phyloP scores from a whole-genome alignment of 257 asterid genomes.

The Fraxinus americana region DNA sequence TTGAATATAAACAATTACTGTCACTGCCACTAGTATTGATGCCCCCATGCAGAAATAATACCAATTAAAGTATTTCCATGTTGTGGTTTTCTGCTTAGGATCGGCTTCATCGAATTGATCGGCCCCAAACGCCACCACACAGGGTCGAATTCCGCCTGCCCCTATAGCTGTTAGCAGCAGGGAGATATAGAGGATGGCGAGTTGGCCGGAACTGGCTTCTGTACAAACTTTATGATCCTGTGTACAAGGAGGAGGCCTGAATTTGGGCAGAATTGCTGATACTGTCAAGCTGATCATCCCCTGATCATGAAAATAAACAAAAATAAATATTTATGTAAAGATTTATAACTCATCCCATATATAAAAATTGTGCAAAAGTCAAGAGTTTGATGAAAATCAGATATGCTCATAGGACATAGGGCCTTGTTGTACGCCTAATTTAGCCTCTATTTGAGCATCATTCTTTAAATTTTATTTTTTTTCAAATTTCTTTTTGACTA shows the following conservation, averaged over 20 bases:
- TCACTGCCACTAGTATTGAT: slow-evolving; percentile 77
- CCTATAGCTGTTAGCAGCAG: slow-evolving; percentile 70
- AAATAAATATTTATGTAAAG: not conserved
- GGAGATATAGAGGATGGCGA: slow-evolving; percentile 64
- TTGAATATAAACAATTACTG: slow-evolving; percentile 77
- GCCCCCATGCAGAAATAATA: slow-evolving; percentile 88
- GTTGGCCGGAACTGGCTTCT: slow-evolving; percentile 60
- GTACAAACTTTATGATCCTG: slow-evolving; percentile 35
- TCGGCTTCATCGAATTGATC: slow-evolving; percentile 80
- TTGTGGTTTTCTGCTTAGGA: slow-evolving; percentile 55
- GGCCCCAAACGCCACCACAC: slow-evolving; percentile 85
- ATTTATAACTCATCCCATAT: not conserved
- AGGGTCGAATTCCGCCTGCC: slow-evolving; percentile 79
- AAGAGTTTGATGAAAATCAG: no score
- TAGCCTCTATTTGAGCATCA: not conserved
- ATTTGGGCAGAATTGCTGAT: slow-evolving; percentile 66
- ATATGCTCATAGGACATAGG: no score
- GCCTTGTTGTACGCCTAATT: not conserved
- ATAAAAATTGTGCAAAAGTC: no score
- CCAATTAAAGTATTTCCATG: slow-evolving; percentile 96
- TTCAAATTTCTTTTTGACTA: no score
- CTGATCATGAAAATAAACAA: slow-evolving; percentile 32
- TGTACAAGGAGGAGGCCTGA: slow-evolving; percentile 73
- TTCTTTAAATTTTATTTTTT: no score
- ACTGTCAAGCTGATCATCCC: slow-evolving; percentile 72